phyloP scores from a whole-genome alignment of 2,329 filamentous ascomycete genomes.

The Colletotrichum sp. region DNA sequence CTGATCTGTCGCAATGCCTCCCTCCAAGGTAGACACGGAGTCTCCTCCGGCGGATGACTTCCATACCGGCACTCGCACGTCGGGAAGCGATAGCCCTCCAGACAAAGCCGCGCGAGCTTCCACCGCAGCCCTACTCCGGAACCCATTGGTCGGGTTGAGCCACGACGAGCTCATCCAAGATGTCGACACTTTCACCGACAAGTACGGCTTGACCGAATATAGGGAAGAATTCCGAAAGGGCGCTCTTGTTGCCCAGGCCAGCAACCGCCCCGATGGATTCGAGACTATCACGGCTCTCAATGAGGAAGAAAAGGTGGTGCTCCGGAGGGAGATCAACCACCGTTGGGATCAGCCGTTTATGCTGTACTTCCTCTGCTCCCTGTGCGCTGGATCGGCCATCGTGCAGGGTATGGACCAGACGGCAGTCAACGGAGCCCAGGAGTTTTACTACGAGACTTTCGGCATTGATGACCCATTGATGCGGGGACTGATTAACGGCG shows the following conservation, averaged over 20 bases:
- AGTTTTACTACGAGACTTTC: slow-evolving; percentile 38
- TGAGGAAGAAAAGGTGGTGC: slow-evolving; percentile 31
- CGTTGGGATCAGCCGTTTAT: slow-evolving; percentile 36
- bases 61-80: background rate
- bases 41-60: background rate
- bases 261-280: slow-evolving; percentile 34
- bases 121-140: slow-evolving; percentile 31
- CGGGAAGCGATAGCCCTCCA: background rate
- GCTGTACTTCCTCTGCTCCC: slow-evolving; percentile 38
- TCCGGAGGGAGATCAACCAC: slow-evolving; percentile 31
- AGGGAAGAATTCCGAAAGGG: slow-evolving; percentile 54
- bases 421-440: slow-evolving; percentile 64
- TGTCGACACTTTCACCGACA: slow-evolving; percentile 39
- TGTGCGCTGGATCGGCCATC: background rate
- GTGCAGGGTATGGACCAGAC: slow-evolving; percentile 69
- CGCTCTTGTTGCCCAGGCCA: slow-evolving; percentile 54
- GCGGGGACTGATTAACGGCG: slow-evolving; percentile 58
- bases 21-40: slow-evolving; percentile 4
- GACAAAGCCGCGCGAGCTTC: slow-evolving; percentile 15
- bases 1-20: background rate
- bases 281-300: slow-evolving; percentile 29
- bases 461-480: slow-evolving; percentile 45
- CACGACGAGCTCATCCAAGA: slow-evolving; percentile 34
- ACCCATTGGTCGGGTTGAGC: slow-evolving; percentile 33
- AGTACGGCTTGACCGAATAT: slow-evolving; percentile 36